Evolutionary conservation across 176 grass and related monocot genomes (phyloP).

Genomic region (Eremochloa ophiuroides): DNA sequence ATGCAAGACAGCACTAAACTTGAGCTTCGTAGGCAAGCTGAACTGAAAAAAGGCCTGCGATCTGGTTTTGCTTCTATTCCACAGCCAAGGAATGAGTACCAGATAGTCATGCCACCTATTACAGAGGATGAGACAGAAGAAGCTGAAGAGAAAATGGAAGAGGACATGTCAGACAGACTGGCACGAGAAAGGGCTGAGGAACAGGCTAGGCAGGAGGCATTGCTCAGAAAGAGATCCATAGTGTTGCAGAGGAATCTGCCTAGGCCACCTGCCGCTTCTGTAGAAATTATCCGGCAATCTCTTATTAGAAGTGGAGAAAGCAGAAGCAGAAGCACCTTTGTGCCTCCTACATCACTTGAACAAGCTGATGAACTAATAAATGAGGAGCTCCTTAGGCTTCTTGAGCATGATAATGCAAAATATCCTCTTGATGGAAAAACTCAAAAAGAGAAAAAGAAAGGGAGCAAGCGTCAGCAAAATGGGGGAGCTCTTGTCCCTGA

Average conservation of each 20-base stretch:
- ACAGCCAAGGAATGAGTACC: slow-evolving; percentile 84
- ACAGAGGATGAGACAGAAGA: slow-evolving; percentile 60
- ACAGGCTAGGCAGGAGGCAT: slow-evolving; percentile 59
- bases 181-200: slow-evolving; percentile 72
- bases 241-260: slow-evolving; percentile 88
- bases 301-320: slow-evolving; percentile 74
- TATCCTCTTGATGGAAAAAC: slow-evolving; percentile 70
- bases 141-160: slow-evolving; percentile 71
- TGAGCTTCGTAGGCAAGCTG: slow-evolving; percentile 62
- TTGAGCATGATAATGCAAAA: slow-evolving; percentile 88
- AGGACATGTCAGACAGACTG: slow-evolving; percentile 78
- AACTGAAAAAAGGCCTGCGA: slow-evolving; percentile 58
- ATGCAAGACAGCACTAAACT: slow-evolving; percentile 57
- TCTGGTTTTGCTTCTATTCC: slow-evolving; percentile 67
- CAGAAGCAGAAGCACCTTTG: slow-evolving; percentile 62
- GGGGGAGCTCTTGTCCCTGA: slow-evolving; percentile 47
- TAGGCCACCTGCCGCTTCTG: slow-evolving; percentile 58
- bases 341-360: slow-evolving; percentile 83
- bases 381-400: slow-evolving; percentile 60
- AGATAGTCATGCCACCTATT: slow-evolving; percentile 75
- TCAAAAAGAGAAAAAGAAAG: slow-evolving; percentile 74
- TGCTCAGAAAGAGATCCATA: slow-evolving; percentile 89
- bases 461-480: slow-evolving; percentile 37
- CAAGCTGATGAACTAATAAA: slow-evolving; percentile 83
- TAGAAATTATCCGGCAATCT: slow-evolving; percentile 56